Conservation (phyloP, 108 stramenopile genomes). For the Cyclotella kingstonii region DNA sequence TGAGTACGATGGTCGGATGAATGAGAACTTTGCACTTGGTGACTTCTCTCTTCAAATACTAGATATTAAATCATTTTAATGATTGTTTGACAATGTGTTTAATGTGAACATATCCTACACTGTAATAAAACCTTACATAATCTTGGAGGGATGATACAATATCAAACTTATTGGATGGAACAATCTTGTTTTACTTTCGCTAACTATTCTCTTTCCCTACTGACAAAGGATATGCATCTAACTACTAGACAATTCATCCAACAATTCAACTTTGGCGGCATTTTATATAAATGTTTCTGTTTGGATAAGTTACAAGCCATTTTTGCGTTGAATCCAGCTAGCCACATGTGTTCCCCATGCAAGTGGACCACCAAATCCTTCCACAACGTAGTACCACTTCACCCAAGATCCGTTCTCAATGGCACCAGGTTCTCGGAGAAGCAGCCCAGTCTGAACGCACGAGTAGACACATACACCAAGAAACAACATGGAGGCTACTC, state of each 20-base stretch:
- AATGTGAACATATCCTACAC: too few species aligned
- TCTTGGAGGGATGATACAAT: too few species aligned
- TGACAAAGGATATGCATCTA: too few species aligned
- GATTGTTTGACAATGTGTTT: background rate
- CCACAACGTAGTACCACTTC: slow-evolving; percentile 89
- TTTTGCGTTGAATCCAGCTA: slow-evolving; percentile 92
- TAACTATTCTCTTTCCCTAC: too few species aligned
- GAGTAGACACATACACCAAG: slow-evolving; percentile 69
- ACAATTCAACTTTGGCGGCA: too few species aligned
- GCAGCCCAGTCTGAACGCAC: slow-evolving; percentile 56
- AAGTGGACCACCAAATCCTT: slow-evolving; percentile 80
- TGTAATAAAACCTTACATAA: too few species aligned
- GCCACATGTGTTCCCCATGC: slow-evolving; percentile 94
- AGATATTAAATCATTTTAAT: slow-evolving; percentile 6
- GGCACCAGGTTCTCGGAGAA: slow-evolving; percentile 84
- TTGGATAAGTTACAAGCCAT: slow-evolving; percentile 94
- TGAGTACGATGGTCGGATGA: slow-evolving; percentile 68
- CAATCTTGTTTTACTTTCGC: too few species aligned
- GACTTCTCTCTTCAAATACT: slow-evolving; percentile 34
- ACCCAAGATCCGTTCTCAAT: slow-evolving; percentile 85
- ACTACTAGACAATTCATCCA: too few species aligned
- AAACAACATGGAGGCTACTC: slow-evolving; percentile 66
- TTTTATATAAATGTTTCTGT: too few species aligned
- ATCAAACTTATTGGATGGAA: too few species aligned
- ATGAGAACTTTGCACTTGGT: slow-evolving; percentile 57